Evolutionary conservation across 257 asterid species (phyloP).

Genomic region (Plantago elongata): DNA sequence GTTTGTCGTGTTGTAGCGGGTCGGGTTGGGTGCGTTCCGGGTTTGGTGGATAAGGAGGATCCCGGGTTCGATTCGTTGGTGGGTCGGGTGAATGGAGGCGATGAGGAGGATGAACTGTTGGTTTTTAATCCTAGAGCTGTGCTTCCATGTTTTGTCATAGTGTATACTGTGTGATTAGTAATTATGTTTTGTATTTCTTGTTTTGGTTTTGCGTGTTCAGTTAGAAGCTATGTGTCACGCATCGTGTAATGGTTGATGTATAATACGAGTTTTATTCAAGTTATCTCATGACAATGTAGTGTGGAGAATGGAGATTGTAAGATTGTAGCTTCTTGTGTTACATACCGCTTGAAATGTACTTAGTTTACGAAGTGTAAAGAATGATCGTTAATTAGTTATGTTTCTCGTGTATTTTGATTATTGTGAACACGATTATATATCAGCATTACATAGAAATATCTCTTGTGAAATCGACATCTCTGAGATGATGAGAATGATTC

Average conservation of each 20-base stretch:
- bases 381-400: not conserved
- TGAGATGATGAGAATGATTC: too few species aligned
- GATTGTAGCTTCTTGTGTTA: not conserved
- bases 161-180: slow-evolving; percentile 42
- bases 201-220: not conserved
- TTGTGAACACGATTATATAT: not conserved
- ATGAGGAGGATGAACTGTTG: slow-evolving; percentile 65
- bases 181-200: not conserved
- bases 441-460: too few species aligned
- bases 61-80: slow-evolving; percentile 63
- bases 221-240: not conserved
- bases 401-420: not conserved
- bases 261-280: not conserved
- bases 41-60: slow-evolving; percentile 35
- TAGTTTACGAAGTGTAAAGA: not conserved
- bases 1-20: slow-evolving; percentile 90
- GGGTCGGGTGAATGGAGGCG: slow-evolving; percentile 42
- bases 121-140: slow-evolving; percentile 82
- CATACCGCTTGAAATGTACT: not conserved
- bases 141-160: slow-evolving; percentile 89
- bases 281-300: not conserved
- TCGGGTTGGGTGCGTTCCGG: slow-evolving; percentile 57
- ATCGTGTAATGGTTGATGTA: not conserved
- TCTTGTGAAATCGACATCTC: too few species aligned
- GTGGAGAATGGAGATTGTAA: not conserved